These are phyloP conservation scores for Pterocarpus macrocarpus DNA, from an alignment of 306 rosid genomes.

Conservation along the genomic window DNA sequence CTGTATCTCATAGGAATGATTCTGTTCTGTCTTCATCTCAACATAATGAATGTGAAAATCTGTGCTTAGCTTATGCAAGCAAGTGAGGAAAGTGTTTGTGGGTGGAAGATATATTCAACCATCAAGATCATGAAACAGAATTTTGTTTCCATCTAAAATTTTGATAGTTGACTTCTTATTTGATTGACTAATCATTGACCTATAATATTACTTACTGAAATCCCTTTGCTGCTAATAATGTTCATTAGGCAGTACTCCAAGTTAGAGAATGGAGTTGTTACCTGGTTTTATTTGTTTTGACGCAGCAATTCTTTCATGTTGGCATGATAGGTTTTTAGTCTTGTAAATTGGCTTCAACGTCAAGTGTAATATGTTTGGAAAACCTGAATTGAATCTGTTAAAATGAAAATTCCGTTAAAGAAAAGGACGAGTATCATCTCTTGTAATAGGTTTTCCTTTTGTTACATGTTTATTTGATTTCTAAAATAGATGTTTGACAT, in stretches of 20 bases:
- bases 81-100: constrained; percentile 29
- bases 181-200: not conserved
- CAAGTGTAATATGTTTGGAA: too few species aligned
- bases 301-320: constrained; percentile 8
- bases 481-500: not conserved
- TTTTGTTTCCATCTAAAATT: constrained; percentile 2
- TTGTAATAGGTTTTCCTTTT: not conserved
- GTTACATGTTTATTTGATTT: not conserved
- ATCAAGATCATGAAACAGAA: constrained; percentile 27
- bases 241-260: constrained; percentile 3
- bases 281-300: not conserved
- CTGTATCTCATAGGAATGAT: not conserved
- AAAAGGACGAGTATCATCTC: too few species aligned
- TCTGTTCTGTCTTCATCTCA: constrained; percentile 7
- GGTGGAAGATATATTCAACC: constrained; percentile 7
- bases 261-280: not conserved
- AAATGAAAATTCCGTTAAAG: too few species aligned
- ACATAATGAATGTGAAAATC: constrained; percentile 27
- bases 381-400: too few species aligned
- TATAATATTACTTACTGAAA: not conserved
- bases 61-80: constrained; percentile 11
- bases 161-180: constrained; percentile 32
- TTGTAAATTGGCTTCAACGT: too few species aligned
- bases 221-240: constrained; percentile 25
- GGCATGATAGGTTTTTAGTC: constrained; percentile 9